phyloP scores from a whole-genome alignment of 78 protist species.

The Carpediemonas membranifera region DNA sequence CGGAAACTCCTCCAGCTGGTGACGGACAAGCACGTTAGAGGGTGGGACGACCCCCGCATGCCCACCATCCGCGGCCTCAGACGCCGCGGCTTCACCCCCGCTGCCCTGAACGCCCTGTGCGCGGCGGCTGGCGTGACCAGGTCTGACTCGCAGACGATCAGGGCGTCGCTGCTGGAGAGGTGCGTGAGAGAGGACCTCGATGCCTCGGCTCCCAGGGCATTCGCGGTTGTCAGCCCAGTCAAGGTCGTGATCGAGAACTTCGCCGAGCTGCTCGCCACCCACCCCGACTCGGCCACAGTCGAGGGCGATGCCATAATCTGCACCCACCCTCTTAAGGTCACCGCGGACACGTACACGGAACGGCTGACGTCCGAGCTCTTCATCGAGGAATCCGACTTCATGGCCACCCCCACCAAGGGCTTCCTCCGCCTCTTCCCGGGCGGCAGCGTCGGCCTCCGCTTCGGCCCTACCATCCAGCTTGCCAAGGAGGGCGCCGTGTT shows the following conservation, averaged over 20 bases:
- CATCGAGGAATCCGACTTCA: constrained; percentile 44
- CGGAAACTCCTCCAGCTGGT: constrained; percentile 70
- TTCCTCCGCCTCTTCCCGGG: constrained; percentile 31
- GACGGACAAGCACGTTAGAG: constrained; percentile 56
- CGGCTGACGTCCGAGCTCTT: constrained; percentile 5
- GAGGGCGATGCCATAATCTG: constrained; percentile 2
- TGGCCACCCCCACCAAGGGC: not conserved
- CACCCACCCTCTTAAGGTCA: constrained; percentile 5
- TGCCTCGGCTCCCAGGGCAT: constrained; percentile 11
- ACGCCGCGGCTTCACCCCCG: constrained; percentile 82
- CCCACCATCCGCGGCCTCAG: constrained; percentile 72
- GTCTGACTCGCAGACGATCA: constrained; percentile 4
- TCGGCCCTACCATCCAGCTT: constrained; percentile 1
- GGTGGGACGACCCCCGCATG: constrained; percentile 97
- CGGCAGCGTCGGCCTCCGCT: constrained; percentile 6
- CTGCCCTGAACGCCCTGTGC: constrained; percentile 69
- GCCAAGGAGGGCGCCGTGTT: not conserved
- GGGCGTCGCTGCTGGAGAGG: constrained; percentile 47
- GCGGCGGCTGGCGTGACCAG: constrained; percentile 75
- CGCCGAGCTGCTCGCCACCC: constrained; percentile 4
- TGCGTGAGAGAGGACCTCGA: constrained; percentile 41
- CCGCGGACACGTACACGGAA: constrained; percentile 1
- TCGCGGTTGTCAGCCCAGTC: constrained; percentile 45
- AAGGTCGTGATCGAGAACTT: constrained; percentile 27
- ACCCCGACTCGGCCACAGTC: too few relatives aligned